Conservation (phyloP, 2,329 filamentous ascomycete species). For the Fusarium robinianum region DNA sequence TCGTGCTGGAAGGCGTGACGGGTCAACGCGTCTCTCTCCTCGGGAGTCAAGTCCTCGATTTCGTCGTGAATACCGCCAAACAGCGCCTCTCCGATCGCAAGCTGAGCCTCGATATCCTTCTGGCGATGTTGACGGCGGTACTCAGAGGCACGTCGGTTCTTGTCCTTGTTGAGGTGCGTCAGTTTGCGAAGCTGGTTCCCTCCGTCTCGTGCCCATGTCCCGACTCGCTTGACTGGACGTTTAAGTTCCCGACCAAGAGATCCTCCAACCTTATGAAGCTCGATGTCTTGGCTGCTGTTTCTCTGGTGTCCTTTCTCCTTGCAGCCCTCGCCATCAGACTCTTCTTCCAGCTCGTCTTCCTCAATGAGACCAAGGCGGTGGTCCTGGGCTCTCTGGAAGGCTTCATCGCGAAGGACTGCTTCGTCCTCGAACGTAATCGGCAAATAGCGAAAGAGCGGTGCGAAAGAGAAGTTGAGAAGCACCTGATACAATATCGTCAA, state of each 20-base stretch:
- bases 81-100: slow-evolving; percentile 74
- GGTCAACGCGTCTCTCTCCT: slow-evolving; percentile 83
- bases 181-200: slow-evolving; percentile 54
- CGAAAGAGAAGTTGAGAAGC: slow-evolving; percentile 80
- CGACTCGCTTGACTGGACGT: slow-evolving; percentile 52
- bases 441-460: slow-evolving; percentile 82
- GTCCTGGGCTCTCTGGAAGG: slow-evolving; percentile 80
- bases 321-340: slow-evolving; percentile 50
- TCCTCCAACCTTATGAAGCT: slow-evolving; percentile 47
- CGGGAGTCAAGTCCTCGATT: slow-evolving; percentile 89
- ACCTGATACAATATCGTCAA: slow-evolving; percentile 79
- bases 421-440: slow-evolving; percentile 97
- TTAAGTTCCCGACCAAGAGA: slow-evolving; percentile 40
- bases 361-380: slow-evolving; percentile 66
- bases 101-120: slow-evolving; percentile 73
- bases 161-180: slow-evolving; percentile 40
- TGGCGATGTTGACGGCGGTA: slow-evolving; percentile 55
- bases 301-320: slow-evolving; percentile 34
- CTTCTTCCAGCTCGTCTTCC: slow-evolving; percentile 54
- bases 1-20: slow-evolving; percentile 89
- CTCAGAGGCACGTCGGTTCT: slow-evolving; percentile 47
- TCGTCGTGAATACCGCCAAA: slow-evolving; percentile 90
- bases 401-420: slow-evolving; percentile 86
- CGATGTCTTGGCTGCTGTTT: slow-evolving; percentile 45
- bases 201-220: slow-evolving; percentile 47